A percentile compares a stretch with the other conserved stretches of the same genome.
These are phyloP conservation scores for Amanita pseudoporphyria DNA, from an alignment of 768 basidiomycete species.

Conservation along the genomic window DNA sequence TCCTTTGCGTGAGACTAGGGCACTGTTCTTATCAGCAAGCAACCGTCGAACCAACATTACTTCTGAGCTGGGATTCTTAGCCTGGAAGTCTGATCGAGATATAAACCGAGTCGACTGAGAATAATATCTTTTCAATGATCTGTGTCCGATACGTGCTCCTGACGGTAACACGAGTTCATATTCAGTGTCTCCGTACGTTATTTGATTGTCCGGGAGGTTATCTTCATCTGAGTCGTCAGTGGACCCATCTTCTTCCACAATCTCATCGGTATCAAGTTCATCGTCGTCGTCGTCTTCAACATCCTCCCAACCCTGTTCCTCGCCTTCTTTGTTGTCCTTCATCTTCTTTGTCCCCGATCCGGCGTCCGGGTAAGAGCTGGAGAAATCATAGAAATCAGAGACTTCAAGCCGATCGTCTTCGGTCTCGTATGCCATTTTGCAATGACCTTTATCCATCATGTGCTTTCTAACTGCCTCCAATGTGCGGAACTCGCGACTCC, in stretches of 20 bases:
- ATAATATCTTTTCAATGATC: conserved; percentile 79
- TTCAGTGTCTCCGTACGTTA: conserved; percentile 71
- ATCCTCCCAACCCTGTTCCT: conserved; percentile 25
- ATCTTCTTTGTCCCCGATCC: conserved; percentile 18
- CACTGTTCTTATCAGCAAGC: conserved; percentile 74
- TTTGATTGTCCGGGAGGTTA: conserved; percentile 34
- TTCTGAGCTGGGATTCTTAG: conserved; percentile 50
- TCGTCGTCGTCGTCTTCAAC: conserved; percentile 28
- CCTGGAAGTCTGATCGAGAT: conserved; percentile 19
- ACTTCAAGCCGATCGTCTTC: conserved; percentile 76
- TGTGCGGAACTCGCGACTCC: conserved; percentile 71
- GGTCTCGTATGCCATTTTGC: conserved; percentile 88
- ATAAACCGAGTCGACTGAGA: conserved; percentile 58
- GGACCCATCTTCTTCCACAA: conserved; percentile 27
- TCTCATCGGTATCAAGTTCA: conserved; percentile 31
- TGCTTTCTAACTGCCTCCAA: conserved; percentile 88
- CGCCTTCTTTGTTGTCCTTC: conserved; percentile 17
- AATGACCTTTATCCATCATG: conserved; percentile 94
- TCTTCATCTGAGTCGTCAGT: conserved; percentile 30
- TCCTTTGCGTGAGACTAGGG: conserved; percentile 75
- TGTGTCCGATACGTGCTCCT: conserved; percentile 87
- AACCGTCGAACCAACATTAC: conserved; percentile 69
- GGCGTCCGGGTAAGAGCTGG: conserved; percentile 59
- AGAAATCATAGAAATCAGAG: conserved; percentile 92
- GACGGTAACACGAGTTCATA: conserved; percentile 91